These are phyloP conservation scores for Pugionium dolabratum DNA, from an alignment of 345 rosid species.

Conservation along the genomic window DNA sequence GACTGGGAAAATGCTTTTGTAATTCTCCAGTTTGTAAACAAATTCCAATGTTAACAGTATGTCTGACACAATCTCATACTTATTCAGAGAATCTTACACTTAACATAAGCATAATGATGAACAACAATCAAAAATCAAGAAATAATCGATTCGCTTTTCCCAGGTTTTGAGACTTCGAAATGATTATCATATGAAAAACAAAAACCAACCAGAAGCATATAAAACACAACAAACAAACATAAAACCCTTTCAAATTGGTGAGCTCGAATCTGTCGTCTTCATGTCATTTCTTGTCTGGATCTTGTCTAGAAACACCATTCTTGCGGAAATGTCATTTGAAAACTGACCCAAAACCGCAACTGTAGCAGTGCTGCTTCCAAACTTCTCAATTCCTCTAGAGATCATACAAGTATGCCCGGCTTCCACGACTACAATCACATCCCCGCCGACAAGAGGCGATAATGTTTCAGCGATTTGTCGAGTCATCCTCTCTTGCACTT, in stretches of 20 bases:
- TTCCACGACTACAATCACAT: slow-evolving; percentile 73
- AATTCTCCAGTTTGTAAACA: too few species aligned
- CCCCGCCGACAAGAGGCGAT: slow-evolving; percentile 56
- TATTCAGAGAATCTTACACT: background rate
- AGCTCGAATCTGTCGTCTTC: slow-evolving; percentile 27
- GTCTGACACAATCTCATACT: too few species aligned
- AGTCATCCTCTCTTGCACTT: slow-evolving; percentile 86
- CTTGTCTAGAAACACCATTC: slow-evolving; percentile 8
- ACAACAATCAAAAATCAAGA: slow-evolving; percentile 22
- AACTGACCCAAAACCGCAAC: slow-evolving; percentile 18
- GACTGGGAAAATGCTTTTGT: background rate
- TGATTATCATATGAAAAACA: background rate
- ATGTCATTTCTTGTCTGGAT: slow-evolving; percentile 21
- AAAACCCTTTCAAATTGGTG: slow-evolving; percentile 21
- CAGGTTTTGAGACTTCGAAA: slow-evolving; percentile 12
- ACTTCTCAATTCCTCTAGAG: slow-evolving; percentile 76
- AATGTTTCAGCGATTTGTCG: slow-evolving; percentile 74
- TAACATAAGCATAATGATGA: slow-evolving; percentile 4
- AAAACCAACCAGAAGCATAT: slow-evolving; percentile 9
- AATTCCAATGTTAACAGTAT: background rate
- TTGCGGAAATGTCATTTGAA: slow-evolving; percentile 18
- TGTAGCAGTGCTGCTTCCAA: slow-evolving; percentile 26
- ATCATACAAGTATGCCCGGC: slow-evolving; percentile 86
- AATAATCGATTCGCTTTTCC: slow-evolving; percentile 16
- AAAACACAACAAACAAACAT: slow-evolving; percentile 21